phyloP scores from a whole-genome alignment of 495 filamentous ascomycete species.

The Aspergillus funiculosus region DNA sequence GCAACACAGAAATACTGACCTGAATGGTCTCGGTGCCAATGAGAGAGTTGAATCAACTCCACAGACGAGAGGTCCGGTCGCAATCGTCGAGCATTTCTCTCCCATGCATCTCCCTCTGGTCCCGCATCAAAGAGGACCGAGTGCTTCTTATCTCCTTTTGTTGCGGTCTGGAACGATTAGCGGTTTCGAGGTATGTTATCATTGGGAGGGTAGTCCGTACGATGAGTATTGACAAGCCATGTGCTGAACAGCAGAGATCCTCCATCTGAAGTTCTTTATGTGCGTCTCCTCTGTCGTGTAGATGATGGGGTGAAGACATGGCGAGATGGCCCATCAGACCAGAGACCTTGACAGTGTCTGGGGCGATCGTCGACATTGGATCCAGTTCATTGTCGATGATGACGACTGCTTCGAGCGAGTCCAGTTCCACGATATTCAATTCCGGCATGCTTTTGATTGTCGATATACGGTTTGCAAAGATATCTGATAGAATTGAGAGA shows the following conservation, averaged over 20 bases:
- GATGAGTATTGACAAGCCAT: constrained; percentile 53
- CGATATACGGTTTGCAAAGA: background rate
- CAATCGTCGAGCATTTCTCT: constrained; percentile 48
- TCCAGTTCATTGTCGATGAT: constrained; percentile 57
- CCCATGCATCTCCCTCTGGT: constrained; percentile 52
- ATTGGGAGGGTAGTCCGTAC: constrained; percentile 24
- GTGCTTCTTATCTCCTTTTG: constrained; percentile 44
- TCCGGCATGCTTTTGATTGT: background rate
- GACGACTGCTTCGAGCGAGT: constrained; percentile 42
- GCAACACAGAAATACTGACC: no score
- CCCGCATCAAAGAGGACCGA: constrained; percentile 57
- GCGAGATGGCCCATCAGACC: constrained; percentile 40
- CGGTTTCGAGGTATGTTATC: background rate
- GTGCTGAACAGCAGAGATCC: constrained; percentile 54
- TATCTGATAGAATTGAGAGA: background rate
- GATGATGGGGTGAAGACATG: constrained; percentile 22
- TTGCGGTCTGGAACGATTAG: constrained; percentile 41
- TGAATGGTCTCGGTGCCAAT: constrained; percentile 62
- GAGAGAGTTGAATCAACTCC: constrained; percentile 68
- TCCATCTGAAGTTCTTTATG: constrained; percentile 48
- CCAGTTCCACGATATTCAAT: constrained; percentile 38
- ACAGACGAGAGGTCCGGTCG: constrained; percentile 55
- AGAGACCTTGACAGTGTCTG: constrained; percentile 42
- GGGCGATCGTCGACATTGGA: constrained; percentile 46
- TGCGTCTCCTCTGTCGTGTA: constrained; percentile 39